Evolutionary conservation across 176 grass and related monocot species (phyloP).

Genomic region (Puya raimondii): DNA sequence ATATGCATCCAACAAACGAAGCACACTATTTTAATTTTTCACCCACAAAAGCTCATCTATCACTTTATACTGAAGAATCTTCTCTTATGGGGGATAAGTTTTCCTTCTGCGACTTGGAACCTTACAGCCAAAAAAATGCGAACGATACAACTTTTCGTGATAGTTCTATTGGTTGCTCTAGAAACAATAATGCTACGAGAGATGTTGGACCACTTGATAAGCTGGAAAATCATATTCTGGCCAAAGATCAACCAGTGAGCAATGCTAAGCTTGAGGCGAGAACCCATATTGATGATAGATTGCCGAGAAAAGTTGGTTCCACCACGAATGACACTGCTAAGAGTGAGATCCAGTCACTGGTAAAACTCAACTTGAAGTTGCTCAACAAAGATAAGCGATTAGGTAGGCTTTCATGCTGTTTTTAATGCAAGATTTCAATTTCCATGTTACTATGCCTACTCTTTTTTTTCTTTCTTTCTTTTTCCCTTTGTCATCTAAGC

Average conservation of each 20-base stretch:
- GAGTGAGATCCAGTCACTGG: conserved; percentile 46
- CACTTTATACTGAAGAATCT: neutral
- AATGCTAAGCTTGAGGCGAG: conserved; percentile 31
- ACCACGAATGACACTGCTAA: conserved; percentile 34
- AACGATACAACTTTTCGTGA: neutral
- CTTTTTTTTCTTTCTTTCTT: neutral
- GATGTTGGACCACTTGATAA: conserved; percentile 2
- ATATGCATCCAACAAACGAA: neutral
- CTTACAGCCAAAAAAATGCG: neutral
- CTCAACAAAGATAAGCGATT: conserved; percentile 57
- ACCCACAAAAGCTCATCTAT: neutral
- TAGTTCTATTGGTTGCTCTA: neutral
- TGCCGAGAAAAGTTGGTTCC: conserved; percentile 11
- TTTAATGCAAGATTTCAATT: neutral
- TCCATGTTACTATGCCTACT: neutral
- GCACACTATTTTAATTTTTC: neutral
- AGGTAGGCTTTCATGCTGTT: conserved; percentile 1
- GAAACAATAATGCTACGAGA: neutral
- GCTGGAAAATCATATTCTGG: neutral
- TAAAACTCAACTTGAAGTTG: conserved; percentile 42
- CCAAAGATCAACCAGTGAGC: neutral
- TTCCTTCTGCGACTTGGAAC: neutral
- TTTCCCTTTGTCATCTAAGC: no score
- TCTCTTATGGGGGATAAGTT: neutral
- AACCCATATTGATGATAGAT: conserved; percentile 20